A percentile compares a stretch with the other conserved stretches of the same genome.
These are phyloP conservation scores for Aphanocladium album DNA, from an alignment of 2,329 filamentous ascomycete genomes.

Conservation along the genomic window DNA sequence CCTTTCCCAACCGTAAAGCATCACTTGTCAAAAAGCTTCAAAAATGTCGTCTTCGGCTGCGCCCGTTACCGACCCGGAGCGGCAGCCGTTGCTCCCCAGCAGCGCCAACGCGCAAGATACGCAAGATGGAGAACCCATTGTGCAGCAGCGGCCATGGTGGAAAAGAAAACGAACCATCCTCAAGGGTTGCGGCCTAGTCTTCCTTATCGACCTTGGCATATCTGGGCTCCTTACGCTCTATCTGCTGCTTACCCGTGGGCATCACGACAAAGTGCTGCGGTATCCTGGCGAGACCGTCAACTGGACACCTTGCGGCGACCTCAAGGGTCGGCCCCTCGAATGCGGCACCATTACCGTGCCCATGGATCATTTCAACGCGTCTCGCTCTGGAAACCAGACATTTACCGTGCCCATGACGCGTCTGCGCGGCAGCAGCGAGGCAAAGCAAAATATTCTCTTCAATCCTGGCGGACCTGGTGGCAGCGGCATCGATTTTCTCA, in stretches of 20 bases:
- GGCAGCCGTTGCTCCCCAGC: background rate
- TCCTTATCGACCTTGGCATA: background rate
- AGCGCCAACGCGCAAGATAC: background rate
- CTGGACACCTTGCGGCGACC: constrained; percentile 36
- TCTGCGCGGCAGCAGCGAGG: constrained; percentile 33
- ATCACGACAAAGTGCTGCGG: background rate
- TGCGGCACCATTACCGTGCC: constrained; percentile 39
- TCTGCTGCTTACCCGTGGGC: background rate
- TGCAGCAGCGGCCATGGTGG: background rate
- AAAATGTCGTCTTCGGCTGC: background rate
- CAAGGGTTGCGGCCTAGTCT: background rate
- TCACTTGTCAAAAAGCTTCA: no score
- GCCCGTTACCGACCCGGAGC: background rate
- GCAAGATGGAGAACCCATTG: background rate
- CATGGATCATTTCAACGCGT: constrained; percentile 39
- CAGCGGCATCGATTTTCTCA: background rate
- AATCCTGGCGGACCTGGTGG: constrained; percentile 43
- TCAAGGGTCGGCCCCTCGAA: constrained; percentile 32
- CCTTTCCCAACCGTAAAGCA: no score
- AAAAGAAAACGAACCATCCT: background rate
- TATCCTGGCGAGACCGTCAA: constrained; percentile 31
- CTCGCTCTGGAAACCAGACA: constrained; percentile 29
- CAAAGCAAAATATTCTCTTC: constrained; percentile 38
- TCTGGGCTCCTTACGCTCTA: background rate
- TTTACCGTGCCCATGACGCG: constrained; percentile 42